A percentile compares a stretch with the other conserved stretches of the same genome.
phyloP scores from a whole-genome alignment of 2,329 filamentous ascomycete genomes.

The Xylaria sp. region DNA sequence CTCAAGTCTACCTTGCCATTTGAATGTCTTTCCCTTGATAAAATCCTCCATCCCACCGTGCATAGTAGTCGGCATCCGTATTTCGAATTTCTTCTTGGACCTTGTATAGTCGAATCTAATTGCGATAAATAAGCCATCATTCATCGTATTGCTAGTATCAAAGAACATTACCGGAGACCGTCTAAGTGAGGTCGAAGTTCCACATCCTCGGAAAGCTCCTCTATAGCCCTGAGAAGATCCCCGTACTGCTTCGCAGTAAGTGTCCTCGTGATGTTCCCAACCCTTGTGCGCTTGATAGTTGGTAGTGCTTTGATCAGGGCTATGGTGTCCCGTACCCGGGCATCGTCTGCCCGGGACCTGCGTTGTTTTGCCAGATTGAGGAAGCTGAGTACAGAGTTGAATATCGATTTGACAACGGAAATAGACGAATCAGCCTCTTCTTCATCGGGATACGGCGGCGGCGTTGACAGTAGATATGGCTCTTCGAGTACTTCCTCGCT shows the following conservation, averaged over 20 bases:
- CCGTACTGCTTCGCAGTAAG: conserved; percentile 26
- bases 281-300: conserved; percentile 3
- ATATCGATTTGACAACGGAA: conserved; percentile 4
- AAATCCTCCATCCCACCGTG: conserved; percentile 19
- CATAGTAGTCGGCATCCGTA: conserved; percentile 22
- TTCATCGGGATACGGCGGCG: not conserved
- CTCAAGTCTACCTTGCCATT: conserved; percentile 6
- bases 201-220: conserved; percentile 12
- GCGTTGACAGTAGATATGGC: not conserved
- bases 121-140: not conserved
- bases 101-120: conserved; percentile 25
- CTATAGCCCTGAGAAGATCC: conserved; percentile 11
- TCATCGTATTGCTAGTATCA: not conserved
- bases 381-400: conserved; percentile 7
- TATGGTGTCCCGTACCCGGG: conserved; percentile 10
- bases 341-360: conserved; percentile 21
- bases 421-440: not conserved
- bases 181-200: conserved; percentile 3
- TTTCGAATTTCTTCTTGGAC: conserved; percentile 13
- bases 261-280: conserved; percentile 15
- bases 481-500: not conserved
- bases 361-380: conserved; percentile 30
- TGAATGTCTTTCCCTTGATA: not conserved
- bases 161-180: conserved; percentile 3
- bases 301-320: conserved; percentile 21